Evolutionary conservation across 169 alveolate species (phyloP).

Genomic region (Cryptosporidium ubiquitum): DNA sequence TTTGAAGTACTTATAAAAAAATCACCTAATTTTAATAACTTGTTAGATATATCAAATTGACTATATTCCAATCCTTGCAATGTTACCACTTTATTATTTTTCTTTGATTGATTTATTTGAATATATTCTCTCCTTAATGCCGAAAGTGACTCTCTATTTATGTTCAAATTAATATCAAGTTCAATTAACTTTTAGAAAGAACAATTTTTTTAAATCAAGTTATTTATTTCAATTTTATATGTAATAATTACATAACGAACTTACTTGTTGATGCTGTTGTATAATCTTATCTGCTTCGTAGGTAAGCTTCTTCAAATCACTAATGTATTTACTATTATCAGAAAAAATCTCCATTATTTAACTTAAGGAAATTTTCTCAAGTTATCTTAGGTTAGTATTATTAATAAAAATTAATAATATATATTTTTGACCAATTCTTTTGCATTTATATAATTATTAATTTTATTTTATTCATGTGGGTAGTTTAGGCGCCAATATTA

Average conservation of each 20-base stretch:
- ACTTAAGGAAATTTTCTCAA: background rate
- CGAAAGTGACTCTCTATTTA: slow-evolving; percentile 63
- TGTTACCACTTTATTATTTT: background rate
- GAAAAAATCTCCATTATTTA: slow-evolving; percentile 34
- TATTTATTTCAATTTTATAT: background rate
- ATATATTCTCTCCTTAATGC: slow-evolving; percentile 56
- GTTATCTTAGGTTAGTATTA: background rate
- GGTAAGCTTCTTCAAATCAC: slow-evolving; percentile 5
- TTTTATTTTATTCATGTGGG: background rate
- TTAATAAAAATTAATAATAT: no score
- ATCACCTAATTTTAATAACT: slow-evolving; percentile 55
- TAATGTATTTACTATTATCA: slow-evolving; percentile 48
- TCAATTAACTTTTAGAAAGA: slow-evolving; percentile 29
- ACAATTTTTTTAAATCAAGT: background rate
- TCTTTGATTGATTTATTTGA: background rate
- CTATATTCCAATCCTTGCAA: slow-evolving; percentile 15
- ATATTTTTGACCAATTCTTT: background rate
- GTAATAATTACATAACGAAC: background rate
- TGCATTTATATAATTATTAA: background rate
- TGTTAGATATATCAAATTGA: slow-evolving; percentile 37
- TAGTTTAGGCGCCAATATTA: background rate
- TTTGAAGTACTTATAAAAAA: slow-evolving; percentile 38
- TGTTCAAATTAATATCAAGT: slow-evolving; percentile 25
- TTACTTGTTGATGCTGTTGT: slow-evolving; percentile 65
- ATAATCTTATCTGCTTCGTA: slow-evolving; percentile 57